phyloP scores from a whole-genome alignment of 202 grass and related monocot genomes.

The Digitaria exilis region DNA sequence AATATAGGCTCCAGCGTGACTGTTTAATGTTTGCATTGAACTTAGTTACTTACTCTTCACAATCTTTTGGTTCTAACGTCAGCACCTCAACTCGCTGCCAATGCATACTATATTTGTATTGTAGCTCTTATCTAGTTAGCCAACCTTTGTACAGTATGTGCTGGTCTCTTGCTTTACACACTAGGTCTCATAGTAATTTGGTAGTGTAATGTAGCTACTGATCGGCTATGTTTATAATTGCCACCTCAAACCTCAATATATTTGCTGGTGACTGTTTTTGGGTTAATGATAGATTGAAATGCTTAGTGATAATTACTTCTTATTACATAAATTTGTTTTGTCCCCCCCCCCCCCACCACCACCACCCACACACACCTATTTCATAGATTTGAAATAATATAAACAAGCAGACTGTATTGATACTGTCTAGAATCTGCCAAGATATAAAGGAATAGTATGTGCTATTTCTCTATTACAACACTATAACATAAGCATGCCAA shows the following conservation, averaged over 20 bases:
- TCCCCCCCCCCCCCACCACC: too few species aligned
- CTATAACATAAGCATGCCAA: not conserved
- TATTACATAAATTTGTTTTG: not conserved
- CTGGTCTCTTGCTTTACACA: not conserved
- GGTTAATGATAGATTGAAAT: not conserved
- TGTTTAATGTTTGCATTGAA: not conserved
- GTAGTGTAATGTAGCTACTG: not conserved
- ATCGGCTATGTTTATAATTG: not conserved
- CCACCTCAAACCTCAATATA: not conserved
- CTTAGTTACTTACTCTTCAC: not conserved
- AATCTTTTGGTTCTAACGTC: not conserved
- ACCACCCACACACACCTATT: too few species aligned
- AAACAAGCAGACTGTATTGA: not conserved
- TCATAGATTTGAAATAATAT: constrained; percentile 10
- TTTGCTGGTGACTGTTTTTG: not conserved
- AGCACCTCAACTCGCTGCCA: not conserved
- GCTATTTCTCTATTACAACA: not conserved
- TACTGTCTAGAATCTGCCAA: not conserved
- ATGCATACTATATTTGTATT: not conserved
- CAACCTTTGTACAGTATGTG: not conserved
- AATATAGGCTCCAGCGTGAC: not conserved
- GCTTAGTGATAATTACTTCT: not conserved
- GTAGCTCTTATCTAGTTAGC: not conserved
- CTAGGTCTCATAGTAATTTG: not conserved
- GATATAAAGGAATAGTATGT: not conserved